phyloP scores from a whole-genome alignment of 768 basidiomycete genomes.

The Lanmaoa pseudosensibilis region DNA sequence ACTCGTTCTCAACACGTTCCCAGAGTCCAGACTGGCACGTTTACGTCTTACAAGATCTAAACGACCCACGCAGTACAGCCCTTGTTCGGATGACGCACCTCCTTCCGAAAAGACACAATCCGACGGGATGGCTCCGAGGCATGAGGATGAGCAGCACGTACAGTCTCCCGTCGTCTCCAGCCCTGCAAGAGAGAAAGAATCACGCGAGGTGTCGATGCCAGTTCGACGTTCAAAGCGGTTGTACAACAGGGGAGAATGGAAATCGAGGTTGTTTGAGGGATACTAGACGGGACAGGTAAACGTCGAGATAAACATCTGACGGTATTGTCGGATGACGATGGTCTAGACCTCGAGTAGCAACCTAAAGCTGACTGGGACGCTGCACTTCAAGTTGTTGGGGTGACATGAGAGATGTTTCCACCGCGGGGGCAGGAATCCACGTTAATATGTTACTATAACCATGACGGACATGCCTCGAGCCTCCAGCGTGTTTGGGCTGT shows the following conservation, averaged over 20 bases:
- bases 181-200: too few species aligned
- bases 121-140: background rate
- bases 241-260: constrained; percentile 9
- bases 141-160: background rate
- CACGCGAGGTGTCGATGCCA: too few species aligned
- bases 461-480: constrained; percentile 3
- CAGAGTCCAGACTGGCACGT: background rate
- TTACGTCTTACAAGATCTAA: background rate
- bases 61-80: background rate
- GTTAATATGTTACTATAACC: background rate
- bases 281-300: background rate
- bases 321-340: background rate
- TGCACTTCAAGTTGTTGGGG: too few species aligned
- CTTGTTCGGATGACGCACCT: background rate
- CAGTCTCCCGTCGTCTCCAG: too few species aligned
- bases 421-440: background rate
- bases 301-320: background rate
- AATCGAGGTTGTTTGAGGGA: constrained; percentile 8
- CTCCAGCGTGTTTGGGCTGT: background rate
- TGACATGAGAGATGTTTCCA: background rate
- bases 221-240: background rate
- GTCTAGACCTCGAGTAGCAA: background rate
- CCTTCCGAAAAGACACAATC: background rate
- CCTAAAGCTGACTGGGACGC: background rate
- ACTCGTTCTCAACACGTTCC: constrained; percentile 2